Evolutionary conservation across 2,329 filamentous ascomycete species (phyloP).

Genomic region (Seiridium unicorne): DNA sequence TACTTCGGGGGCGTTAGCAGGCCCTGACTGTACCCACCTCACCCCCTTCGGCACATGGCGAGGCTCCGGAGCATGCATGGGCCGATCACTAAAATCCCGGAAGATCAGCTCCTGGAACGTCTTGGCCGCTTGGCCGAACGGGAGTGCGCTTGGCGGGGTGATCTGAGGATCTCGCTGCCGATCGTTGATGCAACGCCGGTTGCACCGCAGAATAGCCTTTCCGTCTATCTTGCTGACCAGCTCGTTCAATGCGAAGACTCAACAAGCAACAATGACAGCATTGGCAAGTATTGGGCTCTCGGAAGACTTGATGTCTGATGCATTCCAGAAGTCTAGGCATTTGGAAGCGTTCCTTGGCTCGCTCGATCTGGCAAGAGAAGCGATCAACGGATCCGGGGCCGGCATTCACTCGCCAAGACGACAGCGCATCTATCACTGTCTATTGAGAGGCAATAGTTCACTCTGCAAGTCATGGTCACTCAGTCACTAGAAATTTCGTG

Average conservation of each 20-base stretch:
- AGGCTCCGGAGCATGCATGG: background rate
- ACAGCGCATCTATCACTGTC: background rate
- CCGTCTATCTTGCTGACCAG: background rate
- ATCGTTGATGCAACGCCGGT: background rate
- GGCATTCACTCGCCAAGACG: background rate
- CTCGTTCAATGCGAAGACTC: background rate
- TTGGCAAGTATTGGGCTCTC: background rate
- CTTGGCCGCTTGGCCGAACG: conserved; percentile 1
- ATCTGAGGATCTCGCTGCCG: background rate
- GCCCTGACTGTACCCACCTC: background rate
- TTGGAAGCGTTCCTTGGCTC: background rate
- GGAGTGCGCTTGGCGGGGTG: background rate
- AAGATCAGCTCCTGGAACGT: background rate
- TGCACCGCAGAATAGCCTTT: background rate
- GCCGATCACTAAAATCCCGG: background rate
- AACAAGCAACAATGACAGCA: background rate
- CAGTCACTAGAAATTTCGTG: too few relatives aligned
- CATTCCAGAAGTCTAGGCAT: background rate
- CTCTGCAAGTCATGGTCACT: too few relatives aligned
- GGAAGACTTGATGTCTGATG: background rate
- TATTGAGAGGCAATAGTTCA: too few relatives aligned
- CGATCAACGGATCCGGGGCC: background rate
- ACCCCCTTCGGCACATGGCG: background rate
- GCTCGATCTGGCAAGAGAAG: background rate
- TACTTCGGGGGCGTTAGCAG: background rate